These are phyloP conservation scores for Powellomyces hirtus DNA, from an alignment of 192 early-diverging fungal species.

Conservation along the genomic window DNA sequence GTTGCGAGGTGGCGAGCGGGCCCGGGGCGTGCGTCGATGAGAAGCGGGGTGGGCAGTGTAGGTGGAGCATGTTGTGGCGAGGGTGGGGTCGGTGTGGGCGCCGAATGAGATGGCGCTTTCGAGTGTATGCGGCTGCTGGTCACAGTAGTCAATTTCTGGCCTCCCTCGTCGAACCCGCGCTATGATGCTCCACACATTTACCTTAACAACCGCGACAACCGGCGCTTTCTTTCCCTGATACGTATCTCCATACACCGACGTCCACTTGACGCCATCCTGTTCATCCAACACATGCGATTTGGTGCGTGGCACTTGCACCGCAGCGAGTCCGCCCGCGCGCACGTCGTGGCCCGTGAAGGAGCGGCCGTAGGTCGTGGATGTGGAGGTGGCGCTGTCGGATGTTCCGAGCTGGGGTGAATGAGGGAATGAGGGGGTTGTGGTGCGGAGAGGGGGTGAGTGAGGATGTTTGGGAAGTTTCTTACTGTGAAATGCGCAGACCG, in stretches of 20 bases:
- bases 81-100: neutral
- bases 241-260: neutral
- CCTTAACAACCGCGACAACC: neutral
- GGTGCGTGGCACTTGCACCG: neutral
- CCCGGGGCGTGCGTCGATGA: neutral
- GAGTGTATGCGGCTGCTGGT: neutral
- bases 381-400: too few relatives aligned
- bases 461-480: neutral
- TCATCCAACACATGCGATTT: constrained; percentile 2
- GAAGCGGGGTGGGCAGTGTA: neutral
- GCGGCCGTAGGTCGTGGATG: neutral
- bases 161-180: neutral
- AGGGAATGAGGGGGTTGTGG: too few relatives aligned
- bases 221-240: neutral
- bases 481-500: neutral
- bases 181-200: neutral
- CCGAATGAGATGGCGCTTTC: neutral
- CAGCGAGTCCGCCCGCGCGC: neutral
- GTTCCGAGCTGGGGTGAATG: too few relatives aligned
- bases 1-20: neutral
- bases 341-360: neutral
- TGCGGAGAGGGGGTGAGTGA: neutral
- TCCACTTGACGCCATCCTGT: neutral
- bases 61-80: neutral
- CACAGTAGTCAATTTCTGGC: neutral